Conservation (phyloP, 768 basidiomycete genomes). For the Phlebiopsis flavidoalba region DNA sequence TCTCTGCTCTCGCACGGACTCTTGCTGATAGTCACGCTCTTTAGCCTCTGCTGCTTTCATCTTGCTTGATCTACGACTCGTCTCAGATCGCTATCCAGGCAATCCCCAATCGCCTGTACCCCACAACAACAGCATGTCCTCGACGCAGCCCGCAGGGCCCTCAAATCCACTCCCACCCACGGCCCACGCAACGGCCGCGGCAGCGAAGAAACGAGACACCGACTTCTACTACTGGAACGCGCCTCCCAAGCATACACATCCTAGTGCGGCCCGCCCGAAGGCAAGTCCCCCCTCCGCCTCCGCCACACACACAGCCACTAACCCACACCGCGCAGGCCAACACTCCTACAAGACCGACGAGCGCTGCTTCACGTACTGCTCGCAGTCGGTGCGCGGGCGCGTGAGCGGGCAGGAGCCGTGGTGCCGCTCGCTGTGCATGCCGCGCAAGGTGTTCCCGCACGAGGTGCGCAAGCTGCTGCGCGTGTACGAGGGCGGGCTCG, state of each 20-base stretch:
- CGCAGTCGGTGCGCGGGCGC: constrained; percentile 27
- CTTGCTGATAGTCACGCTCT: neutral
- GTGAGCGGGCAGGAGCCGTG: constrained; percentile 26
- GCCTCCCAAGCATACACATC: constrained; percentile 21
- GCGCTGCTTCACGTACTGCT: constrained; percentile 32
- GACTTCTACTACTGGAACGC: constrained; percentile 13
- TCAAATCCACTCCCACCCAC: neutral
- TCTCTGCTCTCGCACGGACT: neutral
- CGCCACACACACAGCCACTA: too few species aligned
- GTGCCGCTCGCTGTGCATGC: constrained; percentile 33
- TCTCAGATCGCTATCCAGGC: neutral
- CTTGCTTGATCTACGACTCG: neutral
- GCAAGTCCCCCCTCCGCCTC: constrained; percentile 5
- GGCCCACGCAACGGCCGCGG: neutral
- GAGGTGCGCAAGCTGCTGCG: constrained; percentile 21
- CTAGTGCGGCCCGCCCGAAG: constrained; percentile 19
- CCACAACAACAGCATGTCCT: neutral
- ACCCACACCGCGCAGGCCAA: constrained; percentile 11
- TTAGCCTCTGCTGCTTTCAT: neutral
- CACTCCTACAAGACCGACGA: constrained; percentile 28
- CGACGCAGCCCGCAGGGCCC: neutral
- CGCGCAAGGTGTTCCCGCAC: constrained; percentile 31
- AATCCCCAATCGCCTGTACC: neutral
- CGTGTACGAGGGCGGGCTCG: neutral
- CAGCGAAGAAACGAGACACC: neutral